Conservation (phyloP, 1,139 yeast species). For the Meyerozyma athensensis region DNA sequence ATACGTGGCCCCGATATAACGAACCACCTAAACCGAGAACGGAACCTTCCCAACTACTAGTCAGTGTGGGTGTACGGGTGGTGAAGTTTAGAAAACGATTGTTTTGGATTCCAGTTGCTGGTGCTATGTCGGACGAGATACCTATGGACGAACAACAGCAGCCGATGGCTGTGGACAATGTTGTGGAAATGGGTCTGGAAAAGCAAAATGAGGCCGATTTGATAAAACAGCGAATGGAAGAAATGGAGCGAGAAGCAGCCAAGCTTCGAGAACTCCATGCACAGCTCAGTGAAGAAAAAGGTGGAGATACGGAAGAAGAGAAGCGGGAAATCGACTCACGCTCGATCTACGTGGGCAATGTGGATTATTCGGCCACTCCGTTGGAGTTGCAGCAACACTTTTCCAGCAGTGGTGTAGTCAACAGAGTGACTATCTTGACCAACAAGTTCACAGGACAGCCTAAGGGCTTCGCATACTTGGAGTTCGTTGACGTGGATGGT, state of each 20-base stretch:
- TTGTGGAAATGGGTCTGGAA: conserved; percentile 14
- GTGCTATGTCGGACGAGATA: conserved; percentile 18
- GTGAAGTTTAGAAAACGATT: too few species aligned
- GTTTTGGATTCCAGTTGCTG: conserved; percentile 1
- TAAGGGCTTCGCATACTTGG: conserved; percentile 83
- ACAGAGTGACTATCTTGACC: conserved; percentile 75
- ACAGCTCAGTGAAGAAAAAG: conserved; percentile 14
- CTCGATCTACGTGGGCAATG: conserved; percentile 84
- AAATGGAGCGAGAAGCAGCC: conserved; percentile 28
- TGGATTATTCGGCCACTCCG: conserved; percentile 76
- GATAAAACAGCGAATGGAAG: conserved; percentile 15
- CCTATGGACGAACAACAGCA: conserved; percentile 16
- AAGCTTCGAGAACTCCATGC: conserved; percentile 24
- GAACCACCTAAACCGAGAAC: conserved; percentile 26
- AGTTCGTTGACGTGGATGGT: conserved; percentile 59
- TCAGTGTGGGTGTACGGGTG: conserved; percentile 3
- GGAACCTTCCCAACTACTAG: conserved; percentile 28
- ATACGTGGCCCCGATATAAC: conserved; percentile 21
- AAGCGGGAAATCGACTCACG: conserved; percentile 59
- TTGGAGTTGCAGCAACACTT: conserved; percentile 78
- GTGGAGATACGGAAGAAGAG: conserved; percentile 23
- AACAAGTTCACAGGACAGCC: conserved; percentile 75
- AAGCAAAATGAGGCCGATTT: conserved; percentile 8
- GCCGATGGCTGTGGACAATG: conserved; percentile 9
- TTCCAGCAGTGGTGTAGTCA: conserved; percentile 68